Evolutionary conservation across 805 yeast species (phyloP), one percentile per base, ranked within the genome.

Genomic region (Candida yuanshanica): DNA sequence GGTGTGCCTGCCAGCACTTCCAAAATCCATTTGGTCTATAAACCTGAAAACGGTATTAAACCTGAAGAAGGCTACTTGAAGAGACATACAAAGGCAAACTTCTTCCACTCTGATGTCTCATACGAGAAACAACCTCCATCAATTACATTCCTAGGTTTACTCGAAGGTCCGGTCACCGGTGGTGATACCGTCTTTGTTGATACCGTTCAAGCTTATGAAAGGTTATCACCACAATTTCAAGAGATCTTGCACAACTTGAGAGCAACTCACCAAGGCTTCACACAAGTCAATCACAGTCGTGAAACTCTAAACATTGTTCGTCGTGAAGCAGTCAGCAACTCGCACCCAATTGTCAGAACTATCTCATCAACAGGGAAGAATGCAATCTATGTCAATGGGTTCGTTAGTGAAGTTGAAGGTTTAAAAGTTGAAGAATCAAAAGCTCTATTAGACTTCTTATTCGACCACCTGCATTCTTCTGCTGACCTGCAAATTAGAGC

Each of bases 151-250:
- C 74, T 81, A 50, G 67, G 74, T 23, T 75, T 77, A 41, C 65
- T 79, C 37, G 81, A 78, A 43, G 58, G 62, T 33, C 74, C 72
- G 11, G 69, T 64, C 12, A 50, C 74, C 32, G 84, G 87, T 36
- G 88, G 87, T 45, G 88, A 81, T 56, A 81, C 82, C 20, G 67
- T 79, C 29, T 81, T 79, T 53, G 75, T 81, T 21, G 81, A 79
- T 55, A 69, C 74, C 20, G 65, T 64, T 29, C 82, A 77, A 57
- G 83, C 83, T 7, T 81, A 78, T 60, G 73, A 77, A 42, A 62
- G 86, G 48, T 68, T 81, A 38, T 79, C 85, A 3, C 80, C 81
- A 8, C 71, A 66, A 35, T 70, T 79, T 62, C 69, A 74, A 55
- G 59, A 71, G 53, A 57, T 77, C 41, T 56, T 81, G 34, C 68